phyloP scores from a whole-genome alignment of 352 stramenopile genomes.

The Globisporangium echinulatum region DNA sequence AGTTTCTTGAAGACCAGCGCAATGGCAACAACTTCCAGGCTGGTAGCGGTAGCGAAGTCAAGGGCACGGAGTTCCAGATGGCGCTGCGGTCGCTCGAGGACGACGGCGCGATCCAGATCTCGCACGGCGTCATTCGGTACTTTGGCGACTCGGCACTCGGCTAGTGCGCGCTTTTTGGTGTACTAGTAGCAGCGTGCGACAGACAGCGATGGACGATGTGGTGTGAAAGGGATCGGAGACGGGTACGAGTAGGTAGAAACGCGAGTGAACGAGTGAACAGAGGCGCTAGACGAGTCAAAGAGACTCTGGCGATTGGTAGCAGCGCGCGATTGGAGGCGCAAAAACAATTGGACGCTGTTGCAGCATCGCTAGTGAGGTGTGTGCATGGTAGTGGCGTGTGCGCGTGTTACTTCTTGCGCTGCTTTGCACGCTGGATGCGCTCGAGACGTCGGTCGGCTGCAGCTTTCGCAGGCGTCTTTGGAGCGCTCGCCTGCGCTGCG shows the following conservation, averaged over 20 bases:
- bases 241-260: too few relatives aligned
- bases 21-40: conserved; percentile 17
- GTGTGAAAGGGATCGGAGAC: too few relatives aligned
- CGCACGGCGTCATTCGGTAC: conserved; percentile 80
- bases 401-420: background rate
- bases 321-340: too few relatives aligned
- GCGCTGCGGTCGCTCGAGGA: conserved; percentile 87
- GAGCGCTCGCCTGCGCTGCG: background rate
- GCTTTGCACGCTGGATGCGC: conserved; percentile 18
- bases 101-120: conserved; percentile 90
- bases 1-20: conserved; percentile 81
- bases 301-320: too few relatives aligned
- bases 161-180: background rate
- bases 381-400: too few relatives aligned
- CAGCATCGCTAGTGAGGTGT: too few relatives aligned
- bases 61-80: conserved; percentile 84
- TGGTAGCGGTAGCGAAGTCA: conserved; percentile 47
- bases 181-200: too few relatives aligned
- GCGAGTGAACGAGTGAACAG: too few relatives aligned
- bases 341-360: too few relatives aligned
- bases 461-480: background rate
- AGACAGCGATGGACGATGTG: too few relatives aligned
- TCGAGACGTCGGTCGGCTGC: conserved; percentile 12
- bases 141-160: conserved; percentile 37
- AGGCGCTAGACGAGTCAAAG: too few relatives aligned